phyloP scores from a whole-genome alignment of 352 stramenopile genomes.

The Pilasporangium apinafurcum region DNA sequence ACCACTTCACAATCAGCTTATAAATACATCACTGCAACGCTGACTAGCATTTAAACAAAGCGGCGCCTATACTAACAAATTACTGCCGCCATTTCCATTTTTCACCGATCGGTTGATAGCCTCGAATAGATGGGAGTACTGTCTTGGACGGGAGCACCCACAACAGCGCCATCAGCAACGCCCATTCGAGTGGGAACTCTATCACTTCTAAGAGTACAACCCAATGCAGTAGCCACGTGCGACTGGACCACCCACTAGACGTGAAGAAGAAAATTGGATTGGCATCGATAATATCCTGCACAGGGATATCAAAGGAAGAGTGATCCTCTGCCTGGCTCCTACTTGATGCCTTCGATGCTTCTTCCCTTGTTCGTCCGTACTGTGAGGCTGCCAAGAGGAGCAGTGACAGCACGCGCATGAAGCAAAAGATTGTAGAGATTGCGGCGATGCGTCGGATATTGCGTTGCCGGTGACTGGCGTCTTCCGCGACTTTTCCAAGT shows the following conservation, averaged over 20 bases:
- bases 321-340: neutral
- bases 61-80: too few relatives aligned
- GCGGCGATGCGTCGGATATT: constrained; percentile 57
- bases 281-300: constrained; percentile 38
- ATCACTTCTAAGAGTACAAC: constrained; percentile 52
- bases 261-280: constrained; percentile 69
- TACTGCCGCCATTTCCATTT: neutral
- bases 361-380: constrained; percentile 11
- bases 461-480: constrained; percentile 31
- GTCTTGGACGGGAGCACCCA: constrained; percentile 48
- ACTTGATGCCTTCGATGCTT: constrained; percentile 5
- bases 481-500: constrained; percentile 50
- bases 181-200: constrained; percentile 57
- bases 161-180: constrained; percentile 46
- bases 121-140: constrained; percentile 44
- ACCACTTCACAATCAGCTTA: too few relatives aligned
- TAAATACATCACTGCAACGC: too few relatives aligned
- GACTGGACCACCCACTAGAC: constrained; percentile 9
- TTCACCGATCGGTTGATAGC: constrained; percentile 39
- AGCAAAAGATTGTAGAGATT: constrained; percentile 46
- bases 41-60: too few relatives aligned
- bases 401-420: constrained; percentile 39
- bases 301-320: constrained; percentile 24
- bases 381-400: constrained; percentile 39
- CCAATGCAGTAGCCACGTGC: constrained; percentile 33